Conservation (phyloP, 768 basidiomycete genomes). For the Piloderma croceum region DNA sequence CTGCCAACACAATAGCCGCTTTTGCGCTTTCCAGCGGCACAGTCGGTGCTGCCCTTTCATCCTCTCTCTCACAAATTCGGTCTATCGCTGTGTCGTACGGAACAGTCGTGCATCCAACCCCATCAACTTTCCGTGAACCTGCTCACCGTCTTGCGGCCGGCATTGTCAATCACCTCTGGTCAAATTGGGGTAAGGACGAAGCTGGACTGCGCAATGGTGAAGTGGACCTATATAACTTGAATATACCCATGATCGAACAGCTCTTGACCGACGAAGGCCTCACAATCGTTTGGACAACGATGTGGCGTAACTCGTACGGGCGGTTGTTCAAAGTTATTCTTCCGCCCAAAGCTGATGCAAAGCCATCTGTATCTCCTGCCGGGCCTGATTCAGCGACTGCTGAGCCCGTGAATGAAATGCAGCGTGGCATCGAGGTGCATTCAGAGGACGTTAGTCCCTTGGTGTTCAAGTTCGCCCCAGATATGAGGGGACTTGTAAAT, state of each 20-base stretch:
- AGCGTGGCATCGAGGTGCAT: conserved; percentile 7
- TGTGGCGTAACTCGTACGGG: conserved; percentile 85
- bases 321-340: conserved; percentile 61
- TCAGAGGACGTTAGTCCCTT: conserved; percentile 38
- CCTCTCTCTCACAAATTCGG: conserved; percentile 61
- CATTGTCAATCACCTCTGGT: conserved; percentile 72
- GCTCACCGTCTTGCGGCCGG: conserved; percentile 63
- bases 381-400: conserved; percentile 38
- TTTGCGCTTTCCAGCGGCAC: conserved; percentile 90
- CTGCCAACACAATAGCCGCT: conserved; percentile 46
- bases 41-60: conserved; percentile 84
- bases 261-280: conserved; percentile 56
- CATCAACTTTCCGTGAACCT: conserved; percentile 52
- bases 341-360: conserved; percentile 9
- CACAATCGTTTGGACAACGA: conserved; percentile 70
- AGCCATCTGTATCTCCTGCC: conserved; percentile 28
- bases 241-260: conserved; percentile 75
- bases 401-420: conserved; percentile 10
- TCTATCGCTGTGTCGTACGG: conserved; percentile 90
- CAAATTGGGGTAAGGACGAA: conserved; percentile 76
- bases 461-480: conserved; percentile 71
- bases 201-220: conserved; percentile 53
- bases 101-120: conserved; percentile 65
- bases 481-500: conserved; percentile 61
- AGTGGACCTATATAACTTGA: conserved; percentile 81